Base-by-base conservation (phyloP, 495 filamentous ascomycete genomes). In the Daldinia concentrica region DNA sequence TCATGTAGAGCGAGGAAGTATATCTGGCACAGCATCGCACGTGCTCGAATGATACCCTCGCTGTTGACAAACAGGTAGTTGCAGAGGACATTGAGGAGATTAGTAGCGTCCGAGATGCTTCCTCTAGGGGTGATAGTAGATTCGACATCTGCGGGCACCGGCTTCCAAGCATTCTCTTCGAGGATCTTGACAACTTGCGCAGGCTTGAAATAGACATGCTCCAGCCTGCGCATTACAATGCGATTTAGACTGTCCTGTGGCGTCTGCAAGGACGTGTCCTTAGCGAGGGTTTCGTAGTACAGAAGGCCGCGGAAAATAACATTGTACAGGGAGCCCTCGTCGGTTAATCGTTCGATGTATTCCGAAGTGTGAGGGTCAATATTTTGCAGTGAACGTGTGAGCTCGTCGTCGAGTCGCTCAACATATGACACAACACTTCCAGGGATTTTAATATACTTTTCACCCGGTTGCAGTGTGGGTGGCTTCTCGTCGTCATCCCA, bases 141-240 rank as follows among this genome's bases (percentile, higher is more conserved):
- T 72, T 97, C 88, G 58, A 95, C 84, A 8, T 81, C 71, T 4
- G 80, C 74, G 19, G 94, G 91, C 22, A 97, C 88, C 7, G 90
- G 82, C 80, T 94, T 96, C 94, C 94, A 97, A 51, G 90, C 90
- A 75, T 91, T 93, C 67, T 96, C 92, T 78, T 99, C 95, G 50
- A 97, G 87, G 48, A 95, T 96, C 63, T 89, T 90, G 64, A 98
- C 91, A 12, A 99, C 95, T 82, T 95, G 92, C 14, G 93, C 87
- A 41, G 95, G 95, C 91, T 99, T 99, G 90, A 98, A 99, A 84
- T 99, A 98, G 66, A 98, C 87, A 78, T 99, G 95, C 82, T 99
- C 96, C 66, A 99, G 83, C 64, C 95, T 89, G 62, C 95, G 87
- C 88, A 98, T 96, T 51, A 98, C 88, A 45, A 98, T 88, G 14